A percentile compares a stretch with the other conserved stretches of the same genome.
phyloP scores from a whole-genome alignment of 2,329 filamentous ascomycete species.

The Anthostomella pinea region DNA sequence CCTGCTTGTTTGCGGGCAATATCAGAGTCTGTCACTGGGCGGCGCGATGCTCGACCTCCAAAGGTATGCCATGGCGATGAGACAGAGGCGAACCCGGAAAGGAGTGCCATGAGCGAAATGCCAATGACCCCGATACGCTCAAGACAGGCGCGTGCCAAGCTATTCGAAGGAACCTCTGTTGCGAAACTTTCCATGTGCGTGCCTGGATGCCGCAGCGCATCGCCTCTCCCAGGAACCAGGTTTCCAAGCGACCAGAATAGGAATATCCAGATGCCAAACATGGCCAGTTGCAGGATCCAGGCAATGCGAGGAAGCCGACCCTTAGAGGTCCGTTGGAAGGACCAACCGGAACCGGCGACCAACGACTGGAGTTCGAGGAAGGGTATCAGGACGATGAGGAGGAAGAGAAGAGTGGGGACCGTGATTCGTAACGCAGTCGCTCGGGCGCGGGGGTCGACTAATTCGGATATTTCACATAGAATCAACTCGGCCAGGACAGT shows the following conservation, averaged over 20 bases:
- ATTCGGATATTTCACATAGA: conserved; percentile 77
- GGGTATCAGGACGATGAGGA: conserved; percentile 73
- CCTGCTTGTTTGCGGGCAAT: conserved; percentile 76
- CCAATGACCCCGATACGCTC: conserved; percentile 80
- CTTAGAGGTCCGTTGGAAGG: conserved; percentile 56
- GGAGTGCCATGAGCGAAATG: conserved; percentile 78
- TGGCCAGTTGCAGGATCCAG: conserved; percentile 60
- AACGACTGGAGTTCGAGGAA: conserved; percentile 74
- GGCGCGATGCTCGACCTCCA: conserved; percentile 54
- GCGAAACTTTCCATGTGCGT: conserved; percentile 36
- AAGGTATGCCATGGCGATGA: conserved; percentile 85
- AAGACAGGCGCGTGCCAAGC: conserved; percentile 53
- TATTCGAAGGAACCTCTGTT: conserved; percentile 37
- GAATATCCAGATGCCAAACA: conserved; percentile 67
- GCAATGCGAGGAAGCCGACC: conserved; percentile 57
- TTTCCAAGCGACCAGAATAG: conserved; percentile 75
- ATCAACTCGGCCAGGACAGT: conserved; percentile 77
- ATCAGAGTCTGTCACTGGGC: conserved; percentile 69
- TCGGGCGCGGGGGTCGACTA: conserved; percentile 65
- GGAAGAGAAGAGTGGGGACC: conserved; percentile 66
- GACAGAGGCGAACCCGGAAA: conserved; percentile 89
- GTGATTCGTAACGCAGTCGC: conserved; percentile 66
- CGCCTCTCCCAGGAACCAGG: conserved; percentile 48
- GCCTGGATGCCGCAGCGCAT: conserved; percentile 44
- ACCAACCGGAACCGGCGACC: conserved; percentile 56